Conservation (phyloP, 1,139 yeast genomes). For the Kurtzmaniella quercitrusa region DNA sequence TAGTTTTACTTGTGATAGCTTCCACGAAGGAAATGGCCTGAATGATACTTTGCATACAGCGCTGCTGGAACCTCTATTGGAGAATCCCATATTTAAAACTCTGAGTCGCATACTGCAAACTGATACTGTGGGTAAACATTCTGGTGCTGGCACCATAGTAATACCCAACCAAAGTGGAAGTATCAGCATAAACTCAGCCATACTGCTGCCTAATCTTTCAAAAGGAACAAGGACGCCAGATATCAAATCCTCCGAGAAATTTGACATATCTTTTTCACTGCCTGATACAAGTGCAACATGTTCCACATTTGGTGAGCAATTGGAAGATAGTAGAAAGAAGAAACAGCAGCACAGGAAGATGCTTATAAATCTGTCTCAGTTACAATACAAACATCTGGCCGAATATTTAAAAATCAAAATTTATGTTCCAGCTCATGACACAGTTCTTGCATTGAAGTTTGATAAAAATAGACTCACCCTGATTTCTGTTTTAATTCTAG, state of each 20-base stretch:
- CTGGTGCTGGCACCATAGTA: background rate
- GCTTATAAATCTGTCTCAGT: background rate
- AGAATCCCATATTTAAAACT: slow-evolving; percentile 1
- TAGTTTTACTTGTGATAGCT: background rate
- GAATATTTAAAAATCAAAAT: slow-evolving; percentile 1
- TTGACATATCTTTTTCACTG: background rate
- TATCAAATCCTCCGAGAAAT: background rate
- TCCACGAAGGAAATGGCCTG: background rate
- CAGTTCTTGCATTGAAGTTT: slow-evolving; percentile 1
- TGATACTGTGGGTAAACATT: background rate
- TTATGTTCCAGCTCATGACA: slow-evolving; percentile 1
- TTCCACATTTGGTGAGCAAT: background rate
- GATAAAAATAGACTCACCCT: background rate
- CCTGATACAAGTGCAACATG: background rate
- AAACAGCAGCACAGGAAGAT: slow-evolving; percentile 1
- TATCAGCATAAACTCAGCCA: background rate
- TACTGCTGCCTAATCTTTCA: background rate
- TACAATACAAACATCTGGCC: background rate
- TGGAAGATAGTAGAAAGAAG: background rate
- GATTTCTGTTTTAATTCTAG: slow-evolving; percentile 1
- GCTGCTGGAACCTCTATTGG: background rate
- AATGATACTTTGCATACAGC: slow-evolving; percentile 1
- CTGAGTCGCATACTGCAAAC: slow-evolving; percentile 2
- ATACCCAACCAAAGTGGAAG: background rate
- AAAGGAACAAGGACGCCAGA: background rate